Conservation (phyloP, 345 rosid genomes). For the Syzygium aromaticum region DNA sequence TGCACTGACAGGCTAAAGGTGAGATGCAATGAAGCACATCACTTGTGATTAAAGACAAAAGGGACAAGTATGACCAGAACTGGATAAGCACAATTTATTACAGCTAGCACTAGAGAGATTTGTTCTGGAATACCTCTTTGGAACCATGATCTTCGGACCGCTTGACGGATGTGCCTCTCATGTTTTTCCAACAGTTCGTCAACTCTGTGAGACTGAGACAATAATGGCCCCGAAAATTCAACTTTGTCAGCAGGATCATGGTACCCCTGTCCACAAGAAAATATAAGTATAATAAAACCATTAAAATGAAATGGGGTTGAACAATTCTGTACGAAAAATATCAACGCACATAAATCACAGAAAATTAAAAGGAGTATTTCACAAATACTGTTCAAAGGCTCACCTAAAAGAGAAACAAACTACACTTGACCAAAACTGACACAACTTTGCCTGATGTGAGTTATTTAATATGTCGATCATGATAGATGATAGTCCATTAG, state of each 20-base stretch:
- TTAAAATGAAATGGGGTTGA: not conserved
- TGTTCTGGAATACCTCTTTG: slow-evolving; percentile 47
- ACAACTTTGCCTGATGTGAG: not conserved
- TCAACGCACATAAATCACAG: not conserved
- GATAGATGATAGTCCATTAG: not conserved
- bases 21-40: not conserved
- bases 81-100: not conserved
- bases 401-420: not conserved
- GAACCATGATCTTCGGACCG: slow-evolving; percentile 86
- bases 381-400: not conserved
- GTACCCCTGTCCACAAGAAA: slow-evolving; percentile 39
- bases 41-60: not conserved
- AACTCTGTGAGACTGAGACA: slow-evolving; percentile 63
- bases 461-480: not conserved
- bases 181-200: slow-evolving; percentile 73
- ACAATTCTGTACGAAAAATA: not conserved
- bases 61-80: not conserved
- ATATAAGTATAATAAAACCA: not conserved
- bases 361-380: not conserved
- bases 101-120: not conserved
- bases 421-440: not conserved
- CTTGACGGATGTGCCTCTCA: slow-evolving; percentile 77
- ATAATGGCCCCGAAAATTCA: slow-evolving; percentile 80
- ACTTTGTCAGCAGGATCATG: slow-evolving; percentile 57
- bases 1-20: not conserved